phyloP scores from a whole-genome alignment of 352 stramenopile species.

The Pythium plurisporium region DNA sequence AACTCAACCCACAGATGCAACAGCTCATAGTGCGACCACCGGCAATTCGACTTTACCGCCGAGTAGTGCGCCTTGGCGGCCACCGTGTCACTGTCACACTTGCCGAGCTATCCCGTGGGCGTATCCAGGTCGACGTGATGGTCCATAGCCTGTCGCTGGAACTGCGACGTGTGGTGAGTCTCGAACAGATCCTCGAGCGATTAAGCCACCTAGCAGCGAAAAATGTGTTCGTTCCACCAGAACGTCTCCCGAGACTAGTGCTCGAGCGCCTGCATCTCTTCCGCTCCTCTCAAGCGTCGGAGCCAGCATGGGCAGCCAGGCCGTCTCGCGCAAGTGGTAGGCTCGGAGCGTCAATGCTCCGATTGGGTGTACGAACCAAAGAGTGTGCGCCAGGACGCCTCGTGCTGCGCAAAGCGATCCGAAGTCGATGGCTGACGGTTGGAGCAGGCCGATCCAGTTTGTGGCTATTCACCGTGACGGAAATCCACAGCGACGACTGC shows the following conservation, averaged over 20 bases:
- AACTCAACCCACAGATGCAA: neutral
- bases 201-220: conserved; percentile 35
- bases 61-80: conserved; percentile 38
- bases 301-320: neutral
- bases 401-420: conserved; percentile 32
- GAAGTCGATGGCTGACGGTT: conserved; percentile 20
- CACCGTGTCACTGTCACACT: conserved; percentile 53
- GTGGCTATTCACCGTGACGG: conserved; percentile 33
- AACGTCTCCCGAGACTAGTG: conserved; percentile 34
- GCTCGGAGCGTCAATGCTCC: neutral
- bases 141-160: conserved; percentile 29
- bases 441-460: neutral
- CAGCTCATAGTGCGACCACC: conserved; percentile 46
- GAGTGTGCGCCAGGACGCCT: conserved; percentile 25
- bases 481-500: conserved; percentile 15
- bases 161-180: conserved; percentile 30
- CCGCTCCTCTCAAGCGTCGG: neutral
- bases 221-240: conserved; percentile 28
- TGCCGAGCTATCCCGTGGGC: conserved; percentile 50
- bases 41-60: conserved; percentile 50
- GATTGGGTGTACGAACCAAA: conserved; percentile 24
- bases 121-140: conserved; percentile 55
- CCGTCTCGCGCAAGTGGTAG: too few species aligned
- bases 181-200: conserved; percentile 54
- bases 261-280: conserved; percentile 66